Conservation (phyloP, 75 land plant genomes). For the Selaginella tamariscina region DNA sequence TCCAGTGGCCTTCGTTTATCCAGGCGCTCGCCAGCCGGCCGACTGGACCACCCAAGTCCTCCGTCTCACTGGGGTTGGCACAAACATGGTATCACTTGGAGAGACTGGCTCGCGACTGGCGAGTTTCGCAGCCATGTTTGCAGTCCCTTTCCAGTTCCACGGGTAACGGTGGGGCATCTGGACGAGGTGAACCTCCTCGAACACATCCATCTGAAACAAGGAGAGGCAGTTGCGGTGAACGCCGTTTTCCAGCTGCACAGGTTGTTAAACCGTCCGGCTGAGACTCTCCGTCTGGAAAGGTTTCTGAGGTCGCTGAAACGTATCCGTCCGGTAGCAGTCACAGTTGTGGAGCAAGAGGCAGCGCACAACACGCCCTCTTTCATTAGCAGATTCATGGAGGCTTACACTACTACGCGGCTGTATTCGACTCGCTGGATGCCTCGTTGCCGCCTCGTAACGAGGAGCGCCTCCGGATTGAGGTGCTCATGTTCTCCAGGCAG, state of each 20-base stretch:
- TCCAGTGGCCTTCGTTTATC: slow-evolving; percentile 5
- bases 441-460: slow-evolving; percentile 16
- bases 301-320: slow-evolving; percentile 22
- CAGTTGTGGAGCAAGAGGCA: slow-evolving; percentile 33
- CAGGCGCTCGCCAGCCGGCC: slow-evolving; percentile 9
- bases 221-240: slow-evolving; percentile 27
- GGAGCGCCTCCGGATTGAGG: slow-evolving; percentile 21
- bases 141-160: slow-evolving; percentile 18
- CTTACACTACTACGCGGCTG: slow-evolving; percentile 35
- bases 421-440: slow-evolving; percentile 34
- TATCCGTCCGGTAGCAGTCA: slow-evolving; percentile 26
- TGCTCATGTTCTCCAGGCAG: slow-evolving; percentile 2
- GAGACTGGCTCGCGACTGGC: slow-evolving; percentile 20
- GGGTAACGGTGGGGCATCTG: slow-evolving; percentile 13
- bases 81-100: background rate
- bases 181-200: slow-evolving; percentile 12
- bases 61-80: slow-evolving; percentile 13
- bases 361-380: slow-evolving; percentile 30
- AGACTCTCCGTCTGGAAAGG: slow-evolving; percentile 13
- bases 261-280: slow-evolving; percentile 16
- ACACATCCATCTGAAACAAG: slow-evolving; percentile 8
- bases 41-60: slow-evolving; percentile 15
- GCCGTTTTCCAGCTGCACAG: slow-evolving; percentile 20
- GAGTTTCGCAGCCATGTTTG: slow-evolving; percentile 20
- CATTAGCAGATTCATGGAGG: slow-evolving; percentile 32